phyloP scores from a whole-genome alignment of 441 rosid genomes.

The Bocquillonia castaneifolia region DNA sequence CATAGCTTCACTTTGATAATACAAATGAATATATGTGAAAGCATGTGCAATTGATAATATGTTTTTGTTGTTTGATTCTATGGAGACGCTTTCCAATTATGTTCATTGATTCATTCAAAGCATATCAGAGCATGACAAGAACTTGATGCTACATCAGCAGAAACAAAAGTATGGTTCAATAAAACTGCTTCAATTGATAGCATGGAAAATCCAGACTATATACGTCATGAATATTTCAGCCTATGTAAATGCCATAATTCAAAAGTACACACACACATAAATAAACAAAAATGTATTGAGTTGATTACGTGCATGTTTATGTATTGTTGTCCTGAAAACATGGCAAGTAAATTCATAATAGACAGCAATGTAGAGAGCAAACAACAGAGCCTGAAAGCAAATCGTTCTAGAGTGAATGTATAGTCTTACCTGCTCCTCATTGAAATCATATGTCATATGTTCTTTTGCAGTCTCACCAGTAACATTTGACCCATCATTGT shows the following conservation, averaged over 20 bases:
- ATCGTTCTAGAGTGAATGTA: not conserved
- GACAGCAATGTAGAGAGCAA: not conserved
- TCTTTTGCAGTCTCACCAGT: conserved; percentile 38
- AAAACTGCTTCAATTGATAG: not conserved
- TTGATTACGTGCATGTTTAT: not conserved
- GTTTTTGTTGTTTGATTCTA: not conserved
- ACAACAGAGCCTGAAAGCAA: conserved; percentile 3
- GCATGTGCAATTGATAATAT: not conserved
- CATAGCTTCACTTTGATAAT: not conserved
- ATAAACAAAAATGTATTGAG: not conserved
- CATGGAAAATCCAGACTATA: too few relatives aligned
- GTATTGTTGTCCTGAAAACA: not conserved
- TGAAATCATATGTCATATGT: conserved; percentile 51
- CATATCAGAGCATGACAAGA: not conserved
- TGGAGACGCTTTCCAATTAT: not conserved
- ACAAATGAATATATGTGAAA: not conserved
- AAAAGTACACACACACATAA: not conserved
- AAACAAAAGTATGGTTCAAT: not conserved
- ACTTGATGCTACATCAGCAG: not conserved
- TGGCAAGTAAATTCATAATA: not conserved
- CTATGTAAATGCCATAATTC: not conserved
- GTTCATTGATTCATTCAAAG: not conserved
- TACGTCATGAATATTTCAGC: not conserved
- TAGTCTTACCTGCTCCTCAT: conserved; percentile 68
- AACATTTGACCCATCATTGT: conserved; percentile 26